Percentiles rank a stretch among this genome's conserved stretches.
Conservation (phyloP, 306 rosid species). For the Pterocarpus macrocarpus region DNA sequence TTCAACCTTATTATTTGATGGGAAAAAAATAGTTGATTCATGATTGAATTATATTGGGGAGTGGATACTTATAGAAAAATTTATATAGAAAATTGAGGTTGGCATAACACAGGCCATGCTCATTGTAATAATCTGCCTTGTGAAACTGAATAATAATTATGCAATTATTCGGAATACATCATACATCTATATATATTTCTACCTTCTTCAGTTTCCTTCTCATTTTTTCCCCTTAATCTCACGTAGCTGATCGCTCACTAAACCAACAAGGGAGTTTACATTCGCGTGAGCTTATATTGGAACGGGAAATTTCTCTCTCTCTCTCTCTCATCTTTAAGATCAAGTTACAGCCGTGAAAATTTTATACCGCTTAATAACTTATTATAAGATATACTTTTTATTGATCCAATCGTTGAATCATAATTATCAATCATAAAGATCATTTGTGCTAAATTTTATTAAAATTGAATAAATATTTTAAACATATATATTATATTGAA, state of each 20-base stretch:
- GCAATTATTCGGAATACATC: slow-evolving; percentile 2
- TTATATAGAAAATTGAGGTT: slow-evolving; percentile 12
- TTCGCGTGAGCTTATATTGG: no score
- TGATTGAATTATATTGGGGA: slow-evolving; percentile 38
- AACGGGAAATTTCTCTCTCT: no score
- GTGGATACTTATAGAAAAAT: slow-evolving; percentile 8
- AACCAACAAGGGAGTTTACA: no score
- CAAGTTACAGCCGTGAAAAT: no score
- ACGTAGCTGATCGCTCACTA: neutral
- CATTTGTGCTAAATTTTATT: no score
- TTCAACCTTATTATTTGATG: slow-evolving; percentile 66
- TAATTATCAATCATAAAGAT: no score
- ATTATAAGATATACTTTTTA: no score
- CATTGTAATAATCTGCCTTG: slow-evolving; percentile 22
- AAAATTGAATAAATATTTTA: no score
- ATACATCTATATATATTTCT: neutral
- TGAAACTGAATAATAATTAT: slow-evolving; percentile 17
- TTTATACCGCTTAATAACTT: no score
- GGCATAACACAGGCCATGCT: neutral
- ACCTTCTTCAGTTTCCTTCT: neutral
- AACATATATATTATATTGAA: no score
- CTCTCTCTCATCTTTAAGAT: no score
- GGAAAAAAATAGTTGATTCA: neutral
- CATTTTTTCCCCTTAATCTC: neutral
- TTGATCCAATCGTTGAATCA: no score